Evolutionary conservation across 2,329 filamentous ascomycete species (phyloP), one percentile per base, ranked within the genome.

Genomic region (Colletotrichum tofieldiae): DNA sequence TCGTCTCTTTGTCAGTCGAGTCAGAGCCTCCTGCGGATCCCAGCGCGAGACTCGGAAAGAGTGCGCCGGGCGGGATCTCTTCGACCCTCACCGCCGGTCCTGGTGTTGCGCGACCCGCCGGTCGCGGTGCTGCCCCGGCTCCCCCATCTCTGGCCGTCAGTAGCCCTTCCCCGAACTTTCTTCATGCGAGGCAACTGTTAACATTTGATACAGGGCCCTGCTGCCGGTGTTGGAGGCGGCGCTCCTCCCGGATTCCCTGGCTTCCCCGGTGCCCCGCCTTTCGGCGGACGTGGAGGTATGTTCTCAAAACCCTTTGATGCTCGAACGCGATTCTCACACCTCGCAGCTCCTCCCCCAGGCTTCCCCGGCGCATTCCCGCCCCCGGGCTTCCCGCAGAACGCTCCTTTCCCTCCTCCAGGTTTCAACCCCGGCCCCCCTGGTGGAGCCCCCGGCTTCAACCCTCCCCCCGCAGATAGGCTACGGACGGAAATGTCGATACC

Each of bases 11-110:
- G 73, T 97, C 96, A 11, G 95, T 98, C 75, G 97, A 99, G 81
- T 97, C 96, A 70, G 96, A 96, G 67, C 96, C 96, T 58, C 96
- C 97, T 12, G 94, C 95, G 78, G 96, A 99, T 79, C 96, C 96
- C 66, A 94, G 95, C 77, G 92, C 96, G 60, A 91, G 96, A 83
- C 89, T 99, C 74, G 96, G 95, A 79, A 93, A 93, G 82, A 90
- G 89, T 75, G 91, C 91, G 39, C 88, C 93, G 41, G 90, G 92
- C 72, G 93, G 92, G 70, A 87, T 90, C 45, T 86, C 93, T 52
- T 90, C 93, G 65, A 91, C 93, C 47, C 87, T 98, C 77, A 88
- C 92, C 73, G 90, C 94, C 76, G 96, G 96, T 61, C 94, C 95
- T 75, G 96, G 96, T 78, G 94, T 98, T 76, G 93, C 94, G 75